Percentiles rank a stretch among this genome's conserved stretches.
phyloP scores from a whole-genome alignment of 2,329 filamentous ascomycete species.

The Emmonsia crescens region DNA sequence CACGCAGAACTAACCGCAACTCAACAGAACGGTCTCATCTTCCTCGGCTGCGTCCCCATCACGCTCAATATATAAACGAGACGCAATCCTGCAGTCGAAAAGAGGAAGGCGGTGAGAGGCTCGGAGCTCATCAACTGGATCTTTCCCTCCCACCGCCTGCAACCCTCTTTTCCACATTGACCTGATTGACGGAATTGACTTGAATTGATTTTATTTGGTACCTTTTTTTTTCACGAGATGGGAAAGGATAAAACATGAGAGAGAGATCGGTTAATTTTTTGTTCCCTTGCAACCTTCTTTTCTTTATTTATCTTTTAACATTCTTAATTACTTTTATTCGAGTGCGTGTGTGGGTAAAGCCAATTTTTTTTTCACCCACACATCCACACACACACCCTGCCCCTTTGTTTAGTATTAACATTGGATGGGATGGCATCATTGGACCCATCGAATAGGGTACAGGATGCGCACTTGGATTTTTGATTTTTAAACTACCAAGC shows the following conservation, averaged over 20 bases:
- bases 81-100: not conserved
- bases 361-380: not conserved
- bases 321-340: not conserved
- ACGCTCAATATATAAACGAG: not conserved
- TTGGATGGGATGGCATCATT: not conserved
- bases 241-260: not conserved
- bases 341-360: not conserved
- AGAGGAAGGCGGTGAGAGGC: not conserved
- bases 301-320: not conserved
- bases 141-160: not conserved
- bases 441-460: not conserved
- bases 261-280: not conserved
- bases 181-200: not conserved
- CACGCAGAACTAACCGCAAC: not conserved
- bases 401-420: not conserved
- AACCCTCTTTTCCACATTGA: not conserved
- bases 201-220: not conserved
- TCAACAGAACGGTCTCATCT: slow-evolving; percentile 4
- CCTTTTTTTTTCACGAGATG: not conserved
- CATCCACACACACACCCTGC: no score
- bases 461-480: not conserved
- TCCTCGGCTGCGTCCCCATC: slow-evolving; percentile 3
- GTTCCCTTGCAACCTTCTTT: not conserved
- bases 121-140: not conserved
- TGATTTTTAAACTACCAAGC: not conserved